phyloP scores from a whole-genome alignment of 768 basidiomycete genomes.

The Scleroderma citrinum region DNA sequence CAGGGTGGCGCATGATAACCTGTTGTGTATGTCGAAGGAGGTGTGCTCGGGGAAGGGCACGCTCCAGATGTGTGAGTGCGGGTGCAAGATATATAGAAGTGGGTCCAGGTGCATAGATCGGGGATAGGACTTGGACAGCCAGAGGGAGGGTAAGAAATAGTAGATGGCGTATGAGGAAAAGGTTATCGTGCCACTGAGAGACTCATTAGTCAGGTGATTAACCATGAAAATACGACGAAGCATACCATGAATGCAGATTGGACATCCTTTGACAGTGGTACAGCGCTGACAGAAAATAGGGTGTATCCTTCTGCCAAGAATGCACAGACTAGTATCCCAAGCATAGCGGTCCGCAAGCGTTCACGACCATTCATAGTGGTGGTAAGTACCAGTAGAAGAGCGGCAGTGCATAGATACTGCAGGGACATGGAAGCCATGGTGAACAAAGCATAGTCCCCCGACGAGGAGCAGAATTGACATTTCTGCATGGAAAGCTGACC shows the following conservation, averaged over 20 bases:
- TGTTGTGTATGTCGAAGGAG: constrained; percentile 52
- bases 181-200: constrained; percentile 61
- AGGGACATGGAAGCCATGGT: constrained; percentile 49
- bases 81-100: constrained; percentile 22
- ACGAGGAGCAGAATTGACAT: constrained; percentile 62
- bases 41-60: constrained; percentile 41
- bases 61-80: constrained; percentile 28
- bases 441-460: constrained; percentile 55
- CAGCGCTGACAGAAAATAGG: constrained; percentile 40
- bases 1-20: constrained; percentile 49
- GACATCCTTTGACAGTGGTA: constrained; percentile 40
- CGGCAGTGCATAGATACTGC: constrained; percentile 53
- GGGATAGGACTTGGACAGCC: constrained; percentile 39
- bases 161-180: constrained; percentile 47
- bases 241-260: constrained; percentile 35
- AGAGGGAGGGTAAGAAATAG: constrained; percentile 57
- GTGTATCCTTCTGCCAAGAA: constrained; percentile 52
- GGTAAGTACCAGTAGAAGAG: constrained; percentile 43
- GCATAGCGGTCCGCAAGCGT: constrained; percentile 38
- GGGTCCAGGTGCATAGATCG: constrained; percentile 23
- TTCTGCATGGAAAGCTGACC: constrained; percentile 59
- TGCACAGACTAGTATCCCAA: constrained; percentile 44
- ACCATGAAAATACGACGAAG: background rate
- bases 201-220: background rate
- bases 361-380: constrained; percentile 35